Conservation (phyloP, 2,329 filamentous ascomycete species). For the Falciphora oryzae region DNA sequence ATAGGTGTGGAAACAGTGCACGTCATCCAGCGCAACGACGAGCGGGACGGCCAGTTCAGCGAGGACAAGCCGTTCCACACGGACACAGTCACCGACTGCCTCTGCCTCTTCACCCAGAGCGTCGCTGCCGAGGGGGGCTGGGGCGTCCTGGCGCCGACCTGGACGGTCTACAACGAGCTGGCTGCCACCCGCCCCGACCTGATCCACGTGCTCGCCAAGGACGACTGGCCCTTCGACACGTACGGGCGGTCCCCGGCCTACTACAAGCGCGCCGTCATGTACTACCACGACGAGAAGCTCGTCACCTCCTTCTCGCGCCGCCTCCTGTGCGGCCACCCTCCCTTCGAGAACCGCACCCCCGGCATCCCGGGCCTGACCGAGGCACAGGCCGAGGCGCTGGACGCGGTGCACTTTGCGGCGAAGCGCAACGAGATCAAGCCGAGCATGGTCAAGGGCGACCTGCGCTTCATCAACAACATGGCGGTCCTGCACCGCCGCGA, state of each 20-base stretch:
- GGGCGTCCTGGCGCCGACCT: slow-evolving; percentile 51
- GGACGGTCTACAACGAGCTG: slow-evolving; percentile 62
- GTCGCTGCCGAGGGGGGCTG: slow-evolving; percentile 39
- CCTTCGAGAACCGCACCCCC: neutral
- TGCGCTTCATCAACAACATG: slow-evolving; percentile 6
- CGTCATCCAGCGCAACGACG: neutral
- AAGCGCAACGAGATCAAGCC: neutral
- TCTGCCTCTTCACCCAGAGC: slow-evolving; percentile 13
- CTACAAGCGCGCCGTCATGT: neutral
- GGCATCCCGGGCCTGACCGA: slow-evolving; percentile 2
- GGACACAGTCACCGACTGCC: neutral
- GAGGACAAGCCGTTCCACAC: neutral
- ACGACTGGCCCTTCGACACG: neutral
- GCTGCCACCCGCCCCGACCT: slow-evolving; percentile 58
- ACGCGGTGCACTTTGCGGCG: slow-evolving; percentile 3
- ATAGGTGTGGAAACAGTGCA: neutral
- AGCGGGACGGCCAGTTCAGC: neutral
- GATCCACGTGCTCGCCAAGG: slow-evolving; percentile 48
- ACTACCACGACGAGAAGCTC: slow-evolving; percentile 16
- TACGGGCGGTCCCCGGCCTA: neutral
- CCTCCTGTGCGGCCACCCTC: slow-evolving; percentile 30
- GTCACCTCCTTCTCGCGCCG: slow-evolving; percentile 39
- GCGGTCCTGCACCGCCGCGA: slow-evolving; percentile 3
- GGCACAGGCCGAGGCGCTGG: slow-evolving; percentile 5
- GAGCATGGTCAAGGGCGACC: neutral